Conservation (phyloP, 2,329 filamentous ascomycete genomes). For the Apiospora sp. region DNA sequence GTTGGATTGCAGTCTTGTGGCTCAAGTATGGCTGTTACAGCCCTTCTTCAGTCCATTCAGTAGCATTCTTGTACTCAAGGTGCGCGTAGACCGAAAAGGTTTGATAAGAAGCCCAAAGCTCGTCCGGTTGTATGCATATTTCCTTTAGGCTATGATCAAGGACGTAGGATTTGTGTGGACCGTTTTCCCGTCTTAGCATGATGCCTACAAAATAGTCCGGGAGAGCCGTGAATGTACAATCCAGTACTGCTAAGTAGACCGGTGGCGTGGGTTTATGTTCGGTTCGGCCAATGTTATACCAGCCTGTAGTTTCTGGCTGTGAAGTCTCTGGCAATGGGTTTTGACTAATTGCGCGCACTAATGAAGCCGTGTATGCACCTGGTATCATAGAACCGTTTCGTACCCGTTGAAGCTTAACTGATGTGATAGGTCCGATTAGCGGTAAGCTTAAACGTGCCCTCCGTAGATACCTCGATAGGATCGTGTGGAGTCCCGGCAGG, state of each 20-base stretch:
- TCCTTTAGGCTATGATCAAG: not conserved
- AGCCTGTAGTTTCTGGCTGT: not conserved
- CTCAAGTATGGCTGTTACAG: not conserved
- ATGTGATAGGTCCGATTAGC: not conserved
- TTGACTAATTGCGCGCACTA: not conserved
- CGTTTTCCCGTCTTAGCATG: not conserved
- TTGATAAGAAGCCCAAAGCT: not conserved
- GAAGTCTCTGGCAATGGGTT: not conserved
- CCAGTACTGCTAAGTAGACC: not conserved
- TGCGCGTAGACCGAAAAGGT: not conserved
- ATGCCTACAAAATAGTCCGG: not conserved
- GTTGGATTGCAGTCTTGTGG: not conserved
- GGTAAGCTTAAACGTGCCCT: not conserved
- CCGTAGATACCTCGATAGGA: not conserved
- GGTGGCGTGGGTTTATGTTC: not conserved
- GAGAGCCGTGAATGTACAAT: not conserved
- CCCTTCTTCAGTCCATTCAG: not conserved
- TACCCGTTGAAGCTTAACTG: not conserved
- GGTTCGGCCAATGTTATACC: not conserved
- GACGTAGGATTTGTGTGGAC: not conserved
- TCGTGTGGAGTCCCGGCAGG: not conserved
- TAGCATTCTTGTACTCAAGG: not conserved
- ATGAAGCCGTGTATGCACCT: not conserved
- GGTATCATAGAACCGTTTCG: not conserved
- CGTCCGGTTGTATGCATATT: not conserved